These are phyloP conservation scores for Fusarium pininemorale DNA, from an alignment of 2,329 filamentous ascomycete genomes.

Conservation along the genomic window DNA sequence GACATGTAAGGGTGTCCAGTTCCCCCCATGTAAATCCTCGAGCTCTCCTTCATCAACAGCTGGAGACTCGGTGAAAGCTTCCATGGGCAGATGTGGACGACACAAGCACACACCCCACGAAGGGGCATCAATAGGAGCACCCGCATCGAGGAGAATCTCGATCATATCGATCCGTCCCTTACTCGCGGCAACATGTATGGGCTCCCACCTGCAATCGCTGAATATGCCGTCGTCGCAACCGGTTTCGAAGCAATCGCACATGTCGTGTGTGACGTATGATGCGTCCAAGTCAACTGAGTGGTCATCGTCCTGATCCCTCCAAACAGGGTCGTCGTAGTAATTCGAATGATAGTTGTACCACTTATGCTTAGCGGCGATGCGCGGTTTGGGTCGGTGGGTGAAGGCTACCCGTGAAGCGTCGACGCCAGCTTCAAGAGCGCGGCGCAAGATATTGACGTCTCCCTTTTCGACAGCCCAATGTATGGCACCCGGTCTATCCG, in stretches of 20 bases:
- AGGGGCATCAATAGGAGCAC: constrained; percentile 36
- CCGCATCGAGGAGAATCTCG: constrained; percentile 36
- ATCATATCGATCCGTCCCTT: constrained; percentile 43
- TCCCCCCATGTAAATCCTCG: constrained; percentile 41
- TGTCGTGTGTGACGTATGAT: constrained; percentile 37
- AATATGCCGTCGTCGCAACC: constrained; percentile 44
- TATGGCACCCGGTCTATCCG: constrained; percentile 40
- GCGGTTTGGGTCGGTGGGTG: constrained; percentile 41
- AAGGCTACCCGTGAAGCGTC: constrained; percentile 37
- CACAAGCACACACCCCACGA: constrained; percentile 43
- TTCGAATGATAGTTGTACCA: constrained; percentile 43
- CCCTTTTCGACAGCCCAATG: constrained; percentile 42
- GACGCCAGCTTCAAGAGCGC: constrained; percentile 40
- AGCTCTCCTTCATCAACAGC: constrained; percentile 41
- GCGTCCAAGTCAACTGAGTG: constrained; percentile 41
- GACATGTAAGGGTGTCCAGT: constrained; percentile 42
- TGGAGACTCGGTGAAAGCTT: constrained; percentile 39
- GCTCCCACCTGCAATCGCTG: constrained; percentile 42
- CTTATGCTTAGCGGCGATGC: constrained; percentile 34
- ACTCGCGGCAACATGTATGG: constrained; percentile 42
- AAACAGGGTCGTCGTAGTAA: constrained; percentile 41
- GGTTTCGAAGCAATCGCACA: constrained; percentile 40
- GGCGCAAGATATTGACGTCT: constrained; percentile 33
- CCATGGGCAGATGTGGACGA: constrained; percentile 40
- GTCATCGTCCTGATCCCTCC: constrained; percentile 39